Evolutionary conservation across 1,139 yeast species (phyloP).

Genomic region (Eremothecium cymbalariae): DNA sequence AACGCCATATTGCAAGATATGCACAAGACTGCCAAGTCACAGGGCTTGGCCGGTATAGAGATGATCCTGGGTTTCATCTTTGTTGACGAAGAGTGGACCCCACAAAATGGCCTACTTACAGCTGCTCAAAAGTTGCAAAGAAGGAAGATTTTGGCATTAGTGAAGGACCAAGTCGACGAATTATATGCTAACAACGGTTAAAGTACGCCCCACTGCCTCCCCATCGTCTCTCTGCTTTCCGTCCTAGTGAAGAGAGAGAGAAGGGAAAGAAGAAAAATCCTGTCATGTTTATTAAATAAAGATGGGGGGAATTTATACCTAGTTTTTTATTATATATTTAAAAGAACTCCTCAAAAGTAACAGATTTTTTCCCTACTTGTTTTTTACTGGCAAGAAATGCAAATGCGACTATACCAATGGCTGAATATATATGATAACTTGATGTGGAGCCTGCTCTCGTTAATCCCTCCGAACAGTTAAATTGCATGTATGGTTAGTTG

Average conservation of each 20-base stretch:
- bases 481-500: too few relatives aligned
- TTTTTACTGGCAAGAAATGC: too few relatives aligned
- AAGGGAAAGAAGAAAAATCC: not conserved
- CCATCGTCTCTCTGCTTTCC: too few relatives aligned
- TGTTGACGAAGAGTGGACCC: slow-evolving; percentile 93
- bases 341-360: too few relatives aligned
- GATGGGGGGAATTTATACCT: not conserved
- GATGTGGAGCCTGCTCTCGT: too few relatives aligned
- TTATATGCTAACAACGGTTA: slow-evolving; percentile 8
- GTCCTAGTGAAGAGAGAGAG: not conserved
- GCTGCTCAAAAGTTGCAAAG: slow-evolving; percentile 96
- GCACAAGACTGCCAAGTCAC: slow-evolving; percentile 65
- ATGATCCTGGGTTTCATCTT: slow-evolving; percentile 70
- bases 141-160: slow-evolving; percentile 71
- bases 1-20: slow-evolving; percentile 52
- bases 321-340: not conserved
- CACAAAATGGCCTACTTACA: slow-evolving; percentile 87
- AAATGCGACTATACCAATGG: too few relatives aligned
- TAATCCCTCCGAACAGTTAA: too few relatives aligned
- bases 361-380: too few relatives aligned
- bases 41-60: slow-evolving; percentile 83
- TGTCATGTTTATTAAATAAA: not conserved
- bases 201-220: too few relatives aligned
- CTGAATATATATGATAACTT: too few relatives aligned
- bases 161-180: slow-evolving; percentile 49